Conservation (phyloP, 2,329 filamentous ascomycete species). For the Penicillium sumatraense region DNA sequence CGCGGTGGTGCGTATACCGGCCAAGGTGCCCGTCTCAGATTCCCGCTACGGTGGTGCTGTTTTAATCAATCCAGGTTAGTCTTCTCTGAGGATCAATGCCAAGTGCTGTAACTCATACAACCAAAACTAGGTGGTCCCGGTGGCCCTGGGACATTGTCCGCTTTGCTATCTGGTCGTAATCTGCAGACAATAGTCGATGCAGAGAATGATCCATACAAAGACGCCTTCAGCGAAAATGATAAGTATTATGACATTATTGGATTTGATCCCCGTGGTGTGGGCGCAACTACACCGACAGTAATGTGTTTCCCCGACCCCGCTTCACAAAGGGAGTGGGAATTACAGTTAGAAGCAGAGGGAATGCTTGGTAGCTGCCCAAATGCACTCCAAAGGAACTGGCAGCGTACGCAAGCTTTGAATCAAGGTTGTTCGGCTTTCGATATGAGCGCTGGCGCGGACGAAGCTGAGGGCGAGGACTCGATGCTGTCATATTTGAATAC, state of each 20-base stretch:
- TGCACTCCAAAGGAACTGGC: conserved; percentile 39
- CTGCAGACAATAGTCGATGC: conserved; percentile 46
- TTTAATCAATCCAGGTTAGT: conserved; percentile 51
- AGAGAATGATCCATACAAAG: conserved; percentile 24
- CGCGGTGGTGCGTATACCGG: conserved; percentile 53
- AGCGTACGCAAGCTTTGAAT: conserved; percentile 37
- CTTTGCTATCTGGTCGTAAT: conserved; percentile 36
- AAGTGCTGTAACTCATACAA: conserved; percentile 7
- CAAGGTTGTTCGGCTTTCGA: conserved; percentile 34
- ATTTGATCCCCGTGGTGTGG: conserved; percentile 51
- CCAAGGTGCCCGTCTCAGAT: conserved; percentile 46
- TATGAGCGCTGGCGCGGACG: conserved; percentile 13
- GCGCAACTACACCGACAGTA: conserved; percentile 45
- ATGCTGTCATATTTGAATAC: conserved; percentile 41
- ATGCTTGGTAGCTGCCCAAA: conserved; percentile 38
- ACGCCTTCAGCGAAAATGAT: conserved; percentile 3
- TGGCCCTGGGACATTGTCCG: conserved; percentile 45
- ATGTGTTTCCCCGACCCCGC: conserved; percentile 44
- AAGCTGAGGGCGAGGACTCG: conserved; percentile 22
- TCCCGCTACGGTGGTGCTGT: conserved; percentile 52
- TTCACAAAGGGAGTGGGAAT: conserved; percentile 37
- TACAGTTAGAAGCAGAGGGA: conserved; percentile 41
- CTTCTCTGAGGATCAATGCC: neutral
- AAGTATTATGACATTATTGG: conserved; percentile 50
- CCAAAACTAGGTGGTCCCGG: conserved; percentile 46